Evolutionary conservation across 257 asterid genomes (phyloP), one percentile per base, ranked within the genome.

Genomic region (Schizonepeta tenuifolia): DNA sequence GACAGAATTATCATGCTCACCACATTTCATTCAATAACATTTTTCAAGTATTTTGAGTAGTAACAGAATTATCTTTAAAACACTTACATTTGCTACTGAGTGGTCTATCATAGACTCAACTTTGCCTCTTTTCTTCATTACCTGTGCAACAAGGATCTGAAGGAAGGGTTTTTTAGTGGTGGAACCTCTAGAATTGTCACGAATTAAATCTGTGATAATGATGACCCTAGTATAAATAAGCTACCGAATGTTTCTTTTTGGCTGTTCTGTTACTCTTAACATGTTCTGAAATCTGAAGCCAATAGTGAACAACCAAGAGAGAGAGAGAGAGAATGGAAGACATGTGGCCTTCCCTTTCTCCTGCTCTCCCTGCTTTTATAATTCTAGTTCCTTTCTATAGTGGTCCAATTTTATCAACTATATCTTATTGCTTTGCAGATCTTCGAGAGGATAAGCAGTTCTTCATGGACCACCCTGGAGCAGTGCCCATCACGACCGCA

Each of bases 361-460:
- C 46, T 35, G 15, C 41, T 9, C 59, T 54, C 21, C 35, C 21
- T 57, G 11, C 53, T 55, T 14, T 40, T 10, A 6, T 59, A 26
- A 14, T 22, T 43, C 22, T 15, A 38, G 50, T 33, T 26, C 4
- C 10, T 36, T 26, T 26, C n/a, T 26, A 8, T 41, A 7, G 46
- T 78, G 61, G 28, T 57, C 51, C 43, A 63, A 7, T 65, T 58
- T 64, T 28, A 47, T 49, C 43, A 71, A 71, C 51, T 44, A 5
- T 67, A 59, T 49, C 35, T 51, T 65, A 18, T 80, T 72, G 76
- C 58, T 67, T 69, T 69, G 56, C 82, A 90, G 96, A 90, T 83
- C 96, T 90, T 58, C 93, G 92, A 17, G 96, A 90, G 62, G 96
- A 88, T 49, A 83, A 77, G 63, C 92, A 90, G 66, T 90, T 88